A percentile compares a stretch with the other conserved stretches of the same genome.
phyloP scores from a whole-genome alignment of 2,329 filamentous ascomycete genomes.

The Aspergillus ustus region DNA sequence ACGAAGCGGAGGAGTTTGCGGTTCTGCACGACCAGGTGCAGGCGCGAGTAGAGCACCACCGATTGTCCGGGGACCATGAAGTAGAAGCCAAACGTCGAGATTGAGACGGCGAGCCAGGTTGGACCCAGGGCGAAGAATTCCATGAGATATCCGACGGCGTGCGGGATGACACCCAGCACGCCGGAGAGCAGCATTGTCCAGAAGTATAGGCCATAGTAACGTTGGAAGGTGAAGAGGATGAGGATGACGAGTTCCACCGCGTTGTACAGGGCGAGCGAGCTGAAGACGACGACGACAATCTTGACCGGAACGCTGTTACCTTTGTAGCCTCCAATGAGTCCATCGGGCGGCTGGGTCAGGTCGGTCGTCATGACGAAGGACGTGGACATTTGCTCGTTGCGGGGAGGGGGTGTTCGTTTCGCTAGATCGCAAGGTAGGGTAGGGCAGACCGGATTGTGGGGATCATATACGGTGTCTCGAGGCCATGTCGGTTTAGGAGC shows the following conservation, averaged over 20 bases:
- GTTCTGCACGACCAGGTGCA: constrained; percentile 63
- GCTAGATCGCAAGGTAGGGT: background rate
- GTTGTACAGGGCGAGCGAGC: constrained; percentile 52
- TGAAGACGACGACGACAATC: constrained; percentile 39
- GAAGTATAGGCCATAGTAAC: constrained; percentile 47
- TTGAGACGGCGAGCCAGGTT: constrained; percentile 41
- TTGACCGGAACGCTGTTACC: constrained; percentile 29
- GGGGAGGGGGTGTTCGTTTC: background rate
- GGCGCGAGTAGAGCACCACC: constrained; percentile 65
- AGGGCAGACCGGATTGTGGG: too few relatives aligned
- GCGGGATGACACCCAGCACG: constrained; percentile 41
- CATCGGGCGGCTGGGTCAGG: constrained; percentile 32
- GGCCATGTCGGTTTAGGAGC: background rate
- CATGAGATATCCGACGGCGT: constrained; percentile 46
- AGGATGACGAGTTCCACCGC: constrained; percentile 49
- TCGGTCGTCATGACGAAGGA: constrained; percentile 15
- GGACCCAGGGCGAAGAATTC: constrained; percentile 42
- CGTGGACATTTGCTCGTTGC: background rate
- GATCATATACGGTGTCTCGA: background rate
- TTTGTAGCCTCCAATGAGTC: constrained; percentile 34
- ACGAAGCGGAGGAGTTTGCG: constrained; percentile 53
- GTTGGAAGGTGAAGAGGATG: constrained; percentile 43
- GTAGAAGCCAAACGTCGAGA: constrained; percentile 60
- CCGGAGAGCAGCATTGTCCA: constrained; percentile 45
- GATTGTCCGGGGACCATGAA: constrained; percentile 65